phyloP scores from a whole-genome alignment of 768 basidiomycete species.

The Tulasnella calospora region DNA sequence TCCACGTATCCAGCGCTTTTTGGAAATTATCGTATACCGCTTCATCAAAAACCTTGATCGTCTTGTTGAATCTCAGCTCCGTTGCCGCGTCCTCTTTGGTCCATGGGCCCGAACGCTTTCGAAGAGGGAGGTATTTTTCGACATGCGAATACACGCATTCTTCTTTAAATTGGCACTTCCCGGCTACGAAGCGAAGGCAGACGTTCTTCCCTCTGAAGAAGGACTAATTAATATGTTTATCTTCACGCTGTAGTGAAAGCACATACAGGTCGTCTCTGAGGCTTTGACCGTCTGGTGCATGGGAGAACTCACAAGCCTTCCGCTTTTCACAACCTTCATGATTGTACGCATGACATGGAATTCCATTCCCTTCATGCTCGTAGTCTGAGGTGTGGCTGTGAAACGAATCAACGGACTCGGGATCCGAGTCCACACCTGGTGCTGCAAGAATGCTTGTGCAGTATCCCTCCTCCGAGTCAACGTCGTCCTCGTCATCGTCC shows the following conservation, averaged over 20 bases:
- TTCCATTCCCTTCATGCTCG: conserved; percentile 14
- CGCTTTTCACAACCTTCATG: conserved; percentile 1
- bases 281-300: conserved; percentile 15
- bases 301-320: conserved; percentile 6
- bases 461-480: neutral
- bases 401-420: neutral
- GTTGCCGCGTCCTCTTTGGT: neutral
- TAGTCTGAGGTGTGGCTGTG: conserved; percentile 22
- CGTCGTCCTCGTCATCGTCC: neutral
- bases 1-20: neutral
- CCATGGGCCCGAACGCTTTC: conserved; percentile 14
- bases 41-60: neutral
- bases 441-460: neutral
- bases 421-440: neutral
- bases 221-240: neutral
- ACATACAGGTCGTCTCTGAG: conserved; percentile 17
- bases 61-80: neutral
- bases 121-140: conserved; percentile 2
- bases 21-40: conserved; percentile 13
- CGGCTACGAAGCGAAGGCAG: conserved; percentile 17
- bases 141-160: conserved; percentile 12
- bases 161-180: neutral
- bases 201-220: conserved; percentile 20
- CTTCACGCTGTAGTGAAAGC: neutral
- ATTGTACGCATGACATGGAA: conserved; percentile 18